Conservation (phyloP, 495 filamentous ascomycete species). For the Lasiosphaeris hirsuta region DNA sequence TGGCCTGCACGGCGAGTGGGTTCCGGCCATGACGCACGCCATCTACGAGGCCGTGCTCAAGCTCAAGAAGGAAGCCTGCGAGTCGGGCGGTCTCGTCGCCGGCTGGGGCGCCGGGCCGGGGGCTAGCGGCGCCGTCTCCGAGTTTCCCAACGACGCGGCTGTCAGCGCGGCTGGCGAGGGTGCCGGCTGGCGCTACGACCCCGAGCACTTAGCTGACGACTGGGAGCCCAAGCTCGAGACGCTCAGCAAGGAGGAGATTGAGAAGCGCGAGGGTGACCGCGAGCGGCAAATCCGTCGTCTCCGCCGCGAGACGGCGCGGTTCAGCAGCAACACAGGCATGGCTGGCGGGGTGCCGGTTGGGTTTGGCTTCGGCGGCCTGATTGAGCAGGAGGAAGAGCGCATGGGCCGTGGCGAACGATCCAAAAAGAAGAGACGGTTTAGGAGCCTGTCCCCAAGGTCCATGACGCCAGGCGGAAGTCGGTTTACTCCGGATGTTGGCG, state of each 20-base stretch:
- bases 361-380: slow-evolving; percentile 53
- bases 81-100: slow-evolving; percentile 74
- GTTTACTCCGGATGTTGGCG: slow-evolving; percentile 70
- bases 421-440: slow-evolving; percentile 90
- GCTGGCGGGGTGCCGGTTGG: slow-evolving; percentile 58
- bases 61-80: slow-evolving; percentile 93
- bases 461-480: slow-evolving; percentile 63
- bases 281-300: slow-evolving; percentile 85
- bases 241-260: slow-evolving; percentile 92
- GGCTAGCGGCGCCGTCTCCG: slow-evolving; percentile 55
- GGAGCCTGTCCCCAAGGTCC: slow-evolving; percentile 77
- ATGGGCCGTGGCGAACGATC: slow-evolving; percentile 85
- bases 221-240: slow-evolving; percentile 94
- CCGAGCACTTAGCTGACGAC: slow-evolving; percentile 80
- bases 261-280: slow-evolving; percentile 92
- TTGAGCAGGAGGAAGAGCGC: slow-evolving; percentile 58
- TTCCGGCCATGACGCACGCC: slow-evolving; percentile 87
- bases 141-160: slow-evolving; percentile 87
- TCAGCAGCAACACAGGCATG: slow-evolving; percentile 81
- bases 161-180: slow-evolving; percentile 55
- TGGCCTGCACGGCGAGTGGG: slow-evolving; percentile 87
- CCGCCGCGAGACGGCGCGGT: slow-evolving; percentile 85
- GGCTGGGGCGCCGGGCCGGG: slow-evolving; percentile 49
- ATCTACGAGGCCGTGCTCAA: slow-evolving; percentile 95
- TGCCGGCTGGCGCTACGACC: slow-evolving; percentile 92